Evolutionary conservation across 257 asterid species (phyloP), one percentile per base, ranked within the genome.

Genomic region (Solanum sitiens): DNA sequence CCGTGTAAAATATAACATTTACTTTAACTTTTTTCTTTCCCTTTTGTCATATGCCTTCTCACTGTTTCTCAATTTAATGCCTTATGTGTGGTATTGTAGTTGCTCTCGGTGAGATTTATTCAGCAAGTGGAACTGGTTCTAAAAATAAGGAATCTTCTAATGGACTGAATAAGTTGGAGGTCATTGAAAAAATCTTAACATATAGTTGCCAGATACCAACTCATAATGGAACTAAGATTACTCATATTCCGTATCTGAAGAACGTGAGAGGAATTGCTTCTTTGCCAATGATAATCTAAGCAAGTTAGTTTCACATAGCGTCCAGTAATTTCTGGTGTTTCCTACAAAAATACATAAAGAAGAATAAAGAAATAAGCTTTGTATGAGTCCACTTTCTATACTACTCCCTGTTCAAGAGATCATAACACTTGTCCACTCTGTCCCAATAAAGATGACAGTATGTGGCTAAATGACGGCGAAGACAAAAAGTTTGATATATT

Each of bases 261-360:
- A 97, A 94, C 80, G 94, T 94, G 91, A 72, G 94, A 11, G 99
- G 98, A 76, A 42, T 93, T 80, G 97, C 94, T 91, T 97, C 97
- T 68, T 90, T 93, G 53, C 98, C 94, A 95, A 92, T 10, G 96
- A 35, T 35, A 35, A 35, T 35, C 7, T 35, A 6, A 0, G 6
- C 1, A 35, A 35, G 7, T 35, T 35, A 35, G 4, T 35, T 35
- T 35, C 37, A 35, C 37, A 35, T 4, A 35, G 7, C 37, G 5
- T 35, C 37, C 7, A 35, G 5, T 35, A 35, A 1, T 35, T 35
- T 5, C 37, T 35, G 37, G 37, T 35, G 4, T 33, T 35, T 5
- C 1, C 5, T 35, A 35, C 37, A 35, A 6, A 35, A 35, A 35
- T 35, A 35, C 6, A 35, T 35, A 35, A 35, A 35, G 37, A 35